A percentile compares a stretch with the other conserved stretches of the same genome.
Evolutionary conservation across 2,329 filamentous ascomycete species (phyloP).

Genomic region (Emydomyces testavorans): DNA sequence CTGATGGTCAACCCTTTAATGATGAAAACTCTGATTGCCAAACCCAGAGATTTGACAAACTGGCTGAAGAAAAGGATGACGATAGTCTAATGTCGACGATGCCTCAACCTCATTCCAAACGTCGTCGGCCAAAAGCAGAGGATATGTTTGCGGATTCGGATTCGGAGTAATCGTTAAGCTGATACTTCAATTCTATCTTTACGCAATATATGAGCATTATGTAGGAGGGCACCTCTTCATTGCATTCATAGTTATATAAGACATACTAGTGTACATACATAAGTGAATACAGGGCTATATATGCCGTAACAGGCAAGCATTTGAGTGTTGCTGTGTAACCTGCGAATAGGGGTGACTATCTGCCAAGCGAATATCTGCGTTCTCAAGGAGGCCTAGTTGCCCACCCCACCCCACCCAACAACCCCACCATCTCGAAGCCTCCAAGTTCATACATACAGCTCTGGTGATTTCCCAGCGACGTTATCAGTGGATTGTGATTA

Average conservation of each 20-base stretch:
- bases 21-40: conserved; percentile 28
- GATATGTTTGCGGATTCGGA: conserved; percentile 83
- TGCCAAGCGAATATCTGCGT: conserved; percentile 11
- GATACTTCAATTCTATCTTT: background rate
- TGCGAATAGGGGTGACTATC: background rate
- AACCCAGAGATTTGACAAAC: conserved; percentile 17
- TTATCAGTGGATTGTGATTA: conserved; percentile 5
- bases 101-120: conserved; percentile 30
- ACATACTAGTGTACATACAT: no score
- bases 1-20: conserved; percentile 40
- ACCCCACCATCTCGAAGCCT: conserved; percentile 15
- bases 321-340: background rate
- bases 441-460: conserved; percentile 6
- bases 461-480: background rate
- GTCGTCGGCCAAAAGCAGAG: conserved; percentile 60
- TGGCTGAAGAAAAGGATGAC: conserved; percentile 13
- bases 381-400: background rate
- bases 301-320: no score
- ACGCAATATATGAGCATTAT: background rate
- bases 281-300: no score
- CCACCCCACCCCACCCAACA: conserved; percentile 12
- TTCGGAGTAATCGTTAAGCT: conserved; percentile 29
- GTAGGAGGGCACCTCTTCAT: no score
- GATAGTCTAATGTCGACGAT: conserved; percentile 20
- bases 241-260: no score